Evolutionary conservation across 345 rosid genomes (phyloP).

Genomic region (Citrus australasica): DNA sequence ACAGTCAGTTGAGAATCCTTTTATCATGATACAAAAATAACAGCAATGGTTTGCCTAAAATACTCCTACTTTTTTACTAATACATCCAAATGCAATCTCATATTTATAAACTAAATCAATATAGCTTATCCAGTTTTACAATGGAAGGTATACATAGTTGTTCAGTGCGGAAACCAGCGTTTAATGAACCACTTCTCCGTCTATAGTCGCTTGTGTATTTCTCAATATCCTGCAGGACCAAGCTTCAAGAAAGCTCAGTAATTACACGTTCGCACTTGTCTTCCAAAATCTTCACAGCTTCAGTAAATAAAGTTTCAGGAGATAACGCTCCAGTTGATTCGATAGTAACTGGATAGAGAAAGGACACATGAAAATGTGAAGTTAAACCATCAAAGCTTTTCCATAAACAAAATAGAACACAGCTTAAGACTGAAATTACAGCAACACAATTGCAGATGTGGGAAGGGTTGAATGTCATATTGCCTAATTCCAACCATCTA

Average conservation of each 20-base stretch:
- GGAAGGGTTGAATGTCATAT: background rate
- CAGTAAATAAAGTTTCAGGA: constrained; percentile 78
- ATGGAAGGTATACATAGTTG: background rate
- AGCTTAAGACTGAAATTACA: background rate
- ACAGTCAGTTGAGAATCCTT: background rate
- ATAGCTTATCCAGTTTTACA: background rate
- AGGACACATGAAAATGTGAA: constrained; percentile 4
- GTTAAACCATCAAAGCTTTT: background rate
- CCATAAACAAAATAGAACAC: background rate
- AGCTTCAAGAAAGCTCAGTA: constrained; percentile 60
- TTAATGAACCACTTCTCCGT: background rate
- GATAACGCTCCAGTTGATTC: constrained; percentile 88
- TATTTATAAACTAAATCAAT: background rate
- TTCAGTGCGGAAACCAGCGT: background rate
- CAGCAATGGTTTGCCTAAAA: background rate
- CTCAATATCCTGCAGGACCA: background rate
- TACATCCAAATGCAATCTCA: background rate
- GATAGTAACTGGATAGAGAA: constrained; percentile 57
- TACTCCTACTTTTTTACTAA: background rate
- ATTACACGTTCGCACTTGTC: constrained; percentile 74
- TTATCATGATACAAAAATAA: background rate
- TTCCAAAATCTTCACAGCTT: constrained; percentile 91
- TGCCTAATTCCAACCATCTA: background rate
- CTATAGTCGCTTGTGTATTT: background rate
- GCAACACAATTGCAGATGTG: too few species aligned